Base-by-base conservation (phyloP, 257 asterid genomes). In the Solanum gracilifrons region DNA sequence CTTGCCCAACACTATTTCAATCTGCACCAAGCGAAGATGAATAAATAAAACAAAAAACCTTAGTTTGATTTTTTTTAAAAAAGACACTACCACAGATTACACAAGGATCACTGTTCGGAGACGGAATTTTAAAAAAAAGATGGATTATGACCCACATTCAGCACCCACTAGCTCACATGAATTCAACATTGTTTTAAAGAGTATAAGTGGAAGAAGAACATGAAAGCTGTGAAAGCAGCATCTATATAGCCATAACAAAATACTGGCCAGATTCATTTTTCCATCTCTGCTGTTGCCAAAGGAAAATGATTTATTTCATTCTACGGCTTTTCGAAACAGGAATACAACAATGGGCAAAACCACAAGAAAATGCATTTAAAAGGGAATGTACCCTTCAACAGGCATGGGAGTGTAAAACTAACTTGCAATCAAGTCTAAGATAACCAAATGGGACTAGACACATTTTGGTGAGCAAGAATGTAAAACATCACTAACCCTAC, bases 1-100 rank as follows among this genome's bases (percentile, higher is more conserved):
- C 86, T 93, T 93, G 27, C 93, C 95, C 82, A 93, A 80, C 83
- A 89, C 68, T 66, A 94, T 86, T 88, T 94, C 98, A 88, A 93
- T 93, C 96, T 94, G 82, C 90, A 89, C 58, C 66, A 85, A 33
- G 11, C 62, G 35, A 73, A 84, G 31, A 33, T 51, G 46, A 35
- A 76, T 31, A 32, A 75, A 74, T 39, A 25, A 29, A 76, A 72
- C 32, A 23, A 16, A 80, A 66, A 73, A 27, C 5, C 21, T 69
- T 66, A 64, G 23, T 75, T 79, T 29, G 39, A 80, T 11, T 2
- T 32, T 39, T 41, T 41, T 11, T 10, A 0, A 13, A 46, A 46
- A 33, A 43, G 51, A 73, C 4, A 25, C 48, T 74, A 36, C 36
- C 33, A 39, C 64, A 39, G 25, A 43, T 35, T 58, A 16, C 20